Evolutionary conservation across 768 basidiomycete species (phyloP), one percentile per base, ranked within the genome.

Genomic region (Pleurotus ostreatus): DNA sequence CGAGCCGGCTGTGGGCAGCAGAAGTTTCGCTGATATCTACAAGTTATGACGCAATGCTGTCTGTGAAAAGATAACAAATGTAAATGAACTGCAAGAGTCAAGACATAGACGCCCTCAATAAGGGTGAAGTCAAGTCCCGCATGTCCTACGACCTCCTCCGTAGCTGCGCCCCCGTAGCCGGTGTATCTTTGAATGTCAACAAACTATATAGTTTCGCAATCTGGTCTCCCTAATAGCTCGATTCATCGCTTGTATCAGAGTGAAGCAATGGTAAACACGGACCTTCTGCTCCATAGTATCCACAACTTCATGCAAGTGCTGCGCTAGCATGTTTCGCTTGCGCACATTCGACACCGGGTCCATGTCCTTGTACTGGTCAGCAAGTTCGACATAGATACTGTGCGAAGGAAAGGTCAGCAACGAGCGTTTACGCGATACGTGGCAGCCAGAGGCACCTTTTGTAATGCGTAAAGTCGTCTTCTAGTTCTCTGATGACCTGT

Each of bases 381-480:
- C 88, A 20, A 98, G 78, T 65, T 94, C 91, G 53, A 86, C 72
- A 62, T 98, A 99, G 47, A 97, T 85, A 62, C 96, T 98, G 60
- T 44, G 5, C n/a, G 45, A 52, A 40, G 43, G 56, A 55, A 55
- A 58, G 16, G 49, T 55, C 41, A 41, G n/a, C 20, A 52, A 57
- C 20, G 41, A 44, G n/a, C 20, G 38, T 55, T 23, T 18, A 39
- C 38, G 45, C 55, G n/a, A 41, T 38, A 46, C 46, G 57, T 15
- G 37, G 30, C 5, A 34, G 9, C 30, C 30, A 16, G 20, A 74
- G 85, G 25, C 61, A 98, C 97, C 88, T 85, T 72, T 93, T 97
- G 69, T 95, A 96, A 71, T 94, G 92, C 37, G 83, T 83, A 65
- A 98, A 98, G 66, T 99, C 96, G 59, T 94, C 94, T 67, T 98